phyloP scores from a whole-genome alignment of 768 basidiomycete genomes.

The Calocera cornea region DNA sequence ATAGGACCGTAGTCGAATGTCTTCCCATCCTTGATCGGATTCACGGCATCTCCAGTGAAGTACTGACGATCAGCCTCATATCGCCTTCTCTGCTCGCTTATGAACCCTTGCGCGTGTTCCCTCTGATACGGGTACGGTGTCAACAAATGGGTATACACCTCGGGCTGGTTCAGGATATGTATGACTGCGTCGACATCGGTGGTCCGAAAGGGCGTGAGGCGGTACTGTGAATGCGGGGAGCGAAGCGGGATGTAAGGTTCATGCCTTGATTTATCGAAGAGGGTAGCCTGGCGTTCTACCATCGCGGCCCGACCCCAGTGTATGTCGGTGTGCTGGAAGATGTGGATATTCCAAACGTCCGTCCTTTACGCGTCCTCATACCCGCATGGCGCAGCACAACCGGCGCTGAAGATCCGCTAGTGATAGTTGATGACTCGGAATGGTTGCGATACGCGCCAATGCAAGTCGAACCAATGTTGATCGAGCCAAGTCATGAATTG shows the following conservation, averaged over 20 bases:
- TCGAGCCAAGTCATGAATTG: no score
- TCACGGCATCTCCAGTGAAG: not conserved
- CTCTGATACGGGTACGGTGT: conserved; percentile 39
- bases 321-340: no score
- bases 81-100: conserved; percentile 9
- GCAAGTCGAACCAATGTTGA: no score
- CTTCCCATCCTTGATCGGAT: not conserved
- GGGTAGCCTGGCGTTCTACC: not conserved
- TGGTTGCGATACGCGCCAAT: no score
- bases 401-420: no score
- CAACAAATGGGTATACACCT: conserved; percentile 33
- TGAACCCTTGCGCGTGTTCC: conserved; percentile 31
- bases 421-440: no score
- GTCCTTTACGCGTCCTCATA: no score
- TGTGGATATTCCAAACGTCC: no score
- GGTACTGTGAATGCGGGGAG: conserved; percentile 37
- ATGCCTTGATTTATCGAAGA: not conserved
- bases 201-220: conserved; percentile 46
- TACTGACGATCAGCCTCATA: not conserved
- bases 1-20: not conserved
- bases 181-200: conserved; percentile 31
- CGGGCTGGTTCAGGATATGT: conserved; percentile 36
- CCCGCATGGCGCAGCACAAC: no score
- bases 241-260: conserved; percentile 46
- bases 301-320: not conserved